Percentiles rank a stretch among this genome's conserved stretches.
phyloP scores from a whole-genome alignment of 1,284 basidiomycete species.

The Chondrostereum purpureum region DNA sequence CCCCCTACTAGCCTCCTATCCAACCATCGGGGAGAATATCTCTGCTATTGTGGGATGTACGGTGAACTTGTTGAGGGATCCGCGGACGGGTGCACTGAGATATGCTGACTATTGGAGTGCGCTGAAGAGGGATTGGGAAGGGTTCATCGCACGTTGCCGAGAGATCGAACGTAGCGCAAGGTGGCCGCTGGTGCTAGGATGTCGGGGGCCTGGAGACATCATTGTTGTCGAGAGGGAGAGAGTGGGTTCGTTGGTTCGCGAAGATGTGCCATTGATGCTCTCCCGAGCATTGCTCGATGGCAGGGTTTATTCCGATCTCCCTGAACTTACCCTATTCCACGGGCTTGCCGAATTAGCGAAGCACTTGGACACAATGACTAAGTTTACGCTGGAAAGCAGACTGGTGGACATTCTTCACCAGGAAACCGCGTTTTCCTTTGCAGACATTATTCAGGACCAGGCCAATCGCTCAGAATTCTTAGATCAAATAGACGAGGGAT shows the following conservation, averaged over 20 bases:
- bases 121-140: slow-evolving; percentile 88
- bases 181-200: slow-evolving; percentile 71
- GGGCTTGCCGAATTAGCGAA: slow-evolving; percentile 52
- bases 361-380: slow-evolving; percentile 26
- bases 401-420: slow-evolving; percentile 62
- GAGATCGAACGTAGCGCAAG: slow-evolving; percentile 81
- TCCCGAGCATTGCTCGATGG: not conserved
- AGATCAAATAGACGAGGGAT: not conserved
- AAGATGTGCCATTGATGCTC: slow-evolving; percentile 54
- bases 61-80: slow-evolving; percentile 65
- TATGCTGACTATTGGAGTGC: slow-evolving; percentile 78
- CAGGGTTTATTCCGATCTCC: slow-evolving; percentile 15
- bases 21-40: slow-evolving; percentile 70
- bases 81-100: slow-evolving; percentile 73
- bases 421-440: slow-evolving; percentile 67
- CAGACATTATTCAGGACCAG: slow-evolving; percentile 67
- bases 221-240: slow-evolving; percentile 77
- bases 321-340: slow-evolving; percentile 54
- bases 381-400: slow-evolving; percentile 50
- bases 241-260: slow-evolving; percentile 51
- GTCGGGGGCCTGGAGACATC: slow-evolving; percentile 32
- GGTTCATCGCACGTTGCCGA: slow-evolving; percentile 82
- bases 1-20: slow-evolving; percentile 53
- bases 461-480: slow-evolving; percentile 32
- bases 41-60: slow-evolving; percentile 83